Conservation (phyloP, 2,329 filamentous ascomycete species). For the Beauveria australis region DNA sequence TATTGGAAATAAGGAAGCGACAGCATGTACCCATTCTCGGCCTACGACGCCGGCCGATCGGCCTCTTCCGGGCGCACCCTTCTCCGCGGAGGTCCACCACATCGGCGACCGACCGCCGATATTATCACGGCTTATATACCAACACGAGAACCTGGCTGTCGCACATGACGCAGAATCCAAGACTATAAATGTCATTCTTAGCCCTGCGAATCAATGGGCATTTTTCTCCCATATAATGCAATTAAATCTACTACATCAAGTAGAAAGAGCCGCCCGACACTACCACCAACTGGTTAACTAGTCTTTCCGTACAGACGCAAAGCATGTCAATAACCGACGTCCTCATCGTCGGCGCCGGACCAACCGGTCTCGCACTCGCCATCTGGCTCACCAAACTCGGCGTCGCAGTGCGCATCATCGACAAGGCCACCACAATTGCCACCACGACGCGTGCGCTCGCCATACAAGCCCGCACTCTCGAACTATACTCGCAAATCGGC, state of each 20-base stretch:
- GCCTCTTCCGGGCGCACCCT: background rate
- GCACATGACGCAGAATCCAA: background rate
- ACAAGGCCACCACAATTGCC: background rate
- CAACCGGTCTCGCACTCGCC: constrained; percentile 9
- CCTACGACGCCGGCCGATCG: background rate
- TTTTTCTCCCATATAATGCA: too few species aligned
- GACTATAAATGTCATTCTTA: background rate
- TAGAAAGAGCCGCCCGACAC: background rate
- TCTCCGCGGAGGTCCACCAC: background rate
- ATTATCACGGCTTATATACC: background rate
- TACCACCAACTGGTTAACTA: background rate
- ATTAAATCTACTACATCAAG: too few species aligned
- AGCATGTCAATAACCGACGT: constrained; percentile 3
- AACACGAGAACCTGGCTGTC: background rate
- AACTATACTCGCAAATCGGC: constrained; percentile 7
- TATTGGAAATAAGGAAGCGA: too few species aligned
- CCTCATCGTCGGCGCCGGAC: constrained; percentile 9
- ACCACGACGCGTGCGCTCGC: constrained; percentile 8
- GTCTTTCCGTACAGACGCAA: background rate
- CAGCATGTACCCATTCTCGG: background rate
- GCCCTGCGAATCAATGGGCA: background rate
- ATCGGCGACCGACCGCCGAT: constrained; percentile 1
- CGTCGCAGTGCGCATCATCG: constrained; percentile 7
- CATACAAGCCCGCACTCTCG: constrained; percentile 3
- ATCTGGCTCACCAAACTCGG: constrained; percentile 10